Conservation (phyloP, 495 filamentous ascomycete species). For the Astrocystis sublimbata region DNA sequence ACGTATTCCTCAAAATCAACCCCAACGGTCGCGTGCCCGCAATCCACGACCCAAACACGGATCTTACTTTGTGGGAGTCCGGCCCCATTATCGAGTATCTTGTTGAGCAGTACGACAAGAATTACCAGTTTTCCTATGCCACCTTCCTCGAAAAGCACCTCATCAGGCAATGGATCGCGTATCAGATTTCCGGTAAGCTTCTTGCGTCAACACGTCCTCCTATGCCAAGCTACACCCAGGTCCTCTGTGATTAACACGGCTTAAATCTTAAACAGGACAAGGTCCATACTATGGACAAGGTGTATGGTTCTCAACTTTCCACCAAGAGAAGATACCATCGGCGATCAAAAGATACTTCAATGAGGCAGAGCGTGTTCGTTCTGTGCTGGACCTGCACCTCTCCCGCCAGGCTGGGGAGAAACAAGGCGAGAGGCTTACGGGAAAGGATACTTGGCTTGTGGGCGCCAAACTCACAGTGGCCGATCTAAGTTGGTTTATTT, state of each 20-base stretch:
- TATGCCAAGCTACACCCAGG: no score
- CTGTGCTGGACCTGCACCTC: constrained; percentile 49
- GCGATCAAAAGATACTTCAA: constrained; percentile 49
- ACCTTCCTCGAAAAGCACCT: constrained; percentile 25
- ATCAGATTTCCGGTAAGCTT: constrained; percentile 45
- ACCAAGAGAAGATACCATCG: constrained; percentile 40
- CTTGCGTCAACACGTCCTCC: no score
- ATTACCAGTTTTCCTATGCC: constrained; percentile 54
- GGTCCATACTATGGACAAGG: constrained; percentile 53
- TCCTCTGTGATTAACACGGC: background rate
- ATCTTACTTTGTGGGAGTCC: constrained; percentile 66
- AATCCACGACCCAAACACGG: constrained; percentile 55
- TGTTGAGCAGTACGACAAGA: constrained; percentile 63
- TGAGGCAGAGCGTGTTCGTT: constrained; percentile 46
- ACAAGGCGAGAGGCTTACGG: constrained; percentile 4
- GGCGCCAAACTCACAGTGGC: constrained; percentile 59
- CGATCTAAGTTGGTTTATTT: constrained; percentile 61
- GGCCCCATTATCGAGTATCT: constrained; percentile 68
- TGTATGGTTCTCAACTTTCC: constrained; percentile 39
- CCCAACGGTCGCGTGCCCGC: constrained; percentile 66
- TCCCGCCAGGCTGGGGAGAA: constrained; percentile 29
- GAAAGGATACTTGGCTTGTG: constrained; percentile 56
- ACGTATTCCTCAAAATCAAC: constrained; percentile 58
- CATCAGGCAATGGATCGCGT: constrained; percentile 44
- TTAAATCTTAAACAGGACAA: constrained; percentile 37